Base-by-base conservation (phyloP, 2,329 filamentous ascomycete genomes). In the Diaporthe velutina region DNA sequence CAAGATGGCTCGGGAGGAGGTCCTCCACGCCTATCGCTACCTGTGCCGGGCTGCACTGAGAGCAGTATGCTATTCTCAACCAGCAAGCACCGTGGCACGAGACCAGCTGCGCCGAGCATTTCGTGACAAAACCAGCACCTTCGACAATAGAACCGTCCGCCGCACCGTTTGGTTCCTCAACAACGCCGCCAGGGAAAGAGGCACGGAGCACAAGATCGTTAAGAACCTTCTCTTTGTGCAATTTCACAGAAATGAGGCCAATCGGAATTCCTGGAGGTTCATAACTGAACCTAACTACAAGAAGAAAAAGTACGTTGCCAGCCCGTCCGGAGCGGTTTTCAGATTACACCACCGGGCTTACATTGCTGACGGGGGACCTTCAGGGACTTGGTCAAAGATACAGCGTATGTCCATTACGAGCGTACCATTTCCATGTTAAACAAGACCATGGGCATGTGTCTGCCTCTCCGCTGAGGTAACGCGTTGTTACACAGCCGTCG, bases 401-500 rank as follows among this genome's bases (percentile, higher is more conserved):
- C 82, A 9, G 83, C 87, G 9, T 92, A 88, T 80, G 85, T 87
- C 61, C 89, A 93, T 78, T 94, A 94, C 80, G 89, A 95, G 71
- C 90, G 90, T 84, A 94, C 92, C 10, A 81, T 96, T 64, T 88
- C 87, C 25, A 94, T 94, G 93, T 85, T 96, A 72, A 95, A 96
- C 80, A 90, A 93, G 80, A 92, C 88, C 9, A 92, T 95, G 92
- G 89, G 90, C 1, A 80, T 94, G 55, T 93, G 92, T 80, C 81
- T 93, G 74, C 87, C 89, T 74, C 90, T 74, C 25, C 73, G 60
- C 38, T 76, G 61, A 76, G 35, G 10, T 33, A 38, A 40, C 38
- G 35, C 35, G 19, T 28, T 35, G 55, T 57, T 3, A 9, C 33
- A 5, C 28, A 42, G 28, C 68, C 55, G 15, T 50, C 50, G 40